phyloP scores from a whole-genome alignment of 192 early-diverging fungal genomes.

The Powellomyces hirtus region DNA sequence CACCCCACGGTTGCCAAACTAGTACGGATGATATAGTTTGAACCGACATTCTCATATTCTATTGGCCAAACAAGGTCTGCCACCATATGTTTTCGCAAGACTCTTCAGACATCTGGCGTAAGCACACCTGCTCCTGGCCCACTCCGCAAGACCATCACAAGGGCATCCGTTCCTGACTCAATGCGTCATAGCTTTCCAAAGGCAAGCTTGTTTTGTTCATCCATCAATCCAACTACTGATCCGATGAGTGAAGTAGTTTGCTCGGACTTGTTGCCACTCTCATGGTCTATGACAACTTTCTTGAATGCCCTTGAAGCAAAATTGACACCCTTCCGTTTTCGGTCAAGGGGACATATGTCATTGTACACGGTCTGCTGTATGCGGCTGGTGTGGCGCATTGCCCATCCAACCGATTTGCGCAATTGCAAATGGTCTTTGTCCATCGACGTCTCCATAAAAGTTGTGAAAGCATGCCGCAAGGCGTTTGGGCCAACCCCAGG shows the following conservation, averaged over 20 bases:
- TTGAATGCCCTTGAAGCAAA: slow-evolving; percentile 12
- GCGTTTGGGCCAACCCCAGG: slow-evolving; percentile 1
- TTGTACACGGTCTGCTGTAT: slow-evolving; percentile 15
- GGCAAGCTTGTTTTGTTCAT: neutral
- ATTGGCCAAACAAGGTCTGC: neutral
- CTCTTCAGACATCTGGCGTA: neutral
- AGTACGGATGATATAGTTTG: slow-evolving; percentile 4
- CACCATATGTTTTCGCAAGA: neutral
- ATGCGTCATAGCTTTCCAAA: slow-evolving; percentile 7
- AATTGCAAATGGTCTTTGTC: slow-evolving; percentile 9
- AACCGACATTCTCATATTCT: neutral
- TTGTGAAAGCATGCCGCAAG: slow-evolving; percentile 8
- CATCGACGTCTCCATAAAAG: neutral
- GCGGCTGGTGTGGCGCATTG: slow-evolving; percentile 15
- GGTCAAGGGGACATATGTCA: neutral
- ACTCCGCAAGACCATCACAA: slow-evolving; percentile 4
- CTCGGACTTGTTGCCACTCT: neutral
- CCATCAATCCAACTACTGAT: slow-evolving; percentile 3
- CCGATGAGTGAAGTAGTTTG: neutral
- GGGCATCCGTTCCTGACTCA: neutral
- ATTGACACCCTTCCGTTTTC: slow-evolving; percentile 5
- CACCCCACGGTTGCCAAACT: no score
- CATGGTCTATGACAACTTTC: neutral
- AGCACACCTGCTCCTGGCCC: neutral
- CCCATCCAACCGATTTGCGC: neutral